A percentile compares a stretch with the other conserved stretches of the same genome.
These are phyloP conservation scores for Jamesozyma piceae DNA, from an alignment of 805 yeast genomes.

Conservation along the genomic window DNA sequence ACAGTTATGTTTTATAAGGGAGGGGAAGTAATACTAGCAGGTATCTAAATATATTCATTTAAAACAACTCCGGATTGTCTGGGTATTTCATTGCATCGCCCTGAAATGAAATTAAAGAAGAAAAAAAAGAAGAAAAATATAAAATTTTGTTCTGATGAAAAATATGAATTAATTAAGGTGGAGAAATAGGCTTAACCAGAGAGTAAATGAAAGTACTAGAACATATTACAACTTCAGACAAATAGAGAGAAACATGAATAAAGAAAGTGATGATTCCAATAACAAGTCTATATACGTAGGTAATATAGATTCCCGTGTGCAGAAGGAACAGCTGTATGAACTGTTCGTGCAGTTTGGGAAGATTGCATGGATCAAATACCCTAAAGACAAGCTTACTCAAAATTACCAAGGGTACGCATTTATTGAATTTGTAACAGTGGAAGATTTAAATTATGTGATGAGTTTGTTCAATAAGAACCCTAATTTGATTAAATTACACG, in stretches of 20 bases:
- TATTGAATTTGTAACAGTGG: constrained; percentile 51
- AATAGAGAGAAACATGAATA: background rate
- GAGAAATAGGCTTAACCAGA: too few species aligned
- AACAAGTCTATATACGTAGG: constrained; percentile 51
- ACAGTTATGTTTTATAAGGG: too few species aligned
- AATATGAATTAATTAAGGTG: too few species aligned
- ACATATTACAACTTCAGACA: too few species aligned
- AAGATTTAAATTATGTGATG: constrained; percentile 64
- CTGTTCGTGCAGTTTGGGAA: constrained; percentile 81
- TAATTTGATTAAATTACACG: constrained; percentile 38
- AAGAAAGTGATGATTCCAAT: background rate
- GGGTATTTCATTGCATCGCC: too few species aligned
- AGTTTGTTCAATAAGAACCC: constrained; percentile 45
- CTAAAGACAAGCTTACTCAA: constrained; percentile 64
- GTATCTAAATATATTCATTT: too few species aligned
- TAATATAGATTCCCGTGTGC: constrained; percentile 66
- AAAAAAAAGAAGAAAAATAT: too few species aligned
- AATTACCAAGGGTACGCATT: constrained; percentile 85
- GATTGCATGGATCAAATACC: constrained; percentile 57
- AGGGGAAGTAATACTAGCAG: too few species aligned
- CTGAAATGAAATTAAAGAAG: too few species aligned
- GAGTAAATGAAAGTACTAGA: too few species aligned
- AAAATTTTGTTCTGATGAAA: too few species aligned
- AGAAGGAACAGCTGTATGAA: constrained; percentile 67
- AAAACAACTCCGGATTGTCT: too few species aligned